Evolutionary conservation across 2,329 filamentous ascomycete genomes (phyloP).

Genomic region (Colletotrichum tropicicola): DNA sequence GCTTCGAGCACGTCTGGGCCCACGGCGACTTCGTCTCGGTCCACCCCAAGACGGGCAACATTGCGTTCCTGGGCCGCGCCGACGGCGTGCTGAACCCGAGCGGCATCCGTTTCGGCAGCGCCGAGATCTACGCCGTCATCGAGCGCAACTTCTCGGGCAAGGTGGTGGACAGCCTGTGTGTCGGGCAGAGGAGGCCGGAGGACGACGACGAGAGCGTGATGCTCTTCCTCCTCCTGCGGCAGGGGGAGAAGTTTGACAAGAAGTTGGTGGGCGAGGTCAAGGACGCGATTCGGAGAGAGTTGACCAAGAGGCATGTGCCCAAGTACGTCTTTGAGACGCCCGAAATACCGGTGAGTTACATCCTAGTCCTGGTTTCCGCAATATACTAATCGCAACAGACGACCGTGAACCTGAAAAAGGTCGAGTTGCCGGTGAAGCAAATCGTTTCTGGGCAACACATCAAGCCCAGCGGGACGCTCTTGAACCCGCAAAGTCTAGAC

Average conservation of each 20-base stretch:
- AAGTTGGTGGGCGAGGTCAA: conserved; percentile 68
- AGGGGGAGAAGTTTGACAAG: conserved; percentile 63
- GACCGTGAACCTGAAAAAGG: conserved; percentile 86
- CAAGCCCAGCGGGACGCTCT: conserved; percentile 78
- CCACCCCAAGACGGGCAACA: conserved; percentile 71
- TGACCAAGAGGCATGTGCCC: conserved; percentile 80
- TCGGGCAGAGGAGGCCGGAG: conserved; percentile 75
- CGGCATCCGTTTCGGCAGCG: conserved; percentile 81
- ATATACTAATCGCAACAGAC: conserved; percentile 57
- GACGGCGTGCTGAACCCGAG: conserved; percentile 85
- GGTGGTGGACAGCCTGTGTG: conserved; percentile 79
- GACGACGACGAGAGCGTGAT: conserved; percentile 64
- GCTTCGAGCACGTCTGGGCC: conserved; percentile 77
- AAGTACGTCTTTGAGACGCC: conserved; percentile 82
- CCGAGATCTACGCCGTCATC: conserved; percentile 81
- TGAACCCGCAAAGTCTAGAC: conserved; percentile 79
- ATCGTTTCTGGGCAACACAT: conserved; percentile 81
- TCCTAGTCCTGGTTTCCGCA: neutral
- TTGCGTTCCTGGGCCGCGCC: conserved; percentile 74
- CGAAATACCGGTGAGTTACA: conserved; percentile 76
- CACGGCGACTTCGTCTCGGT: conserved; percentile 83
- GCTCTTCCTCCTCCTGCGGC: conserved; percentile 64
- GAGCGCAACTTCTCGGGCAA: conserved; percentile 70
- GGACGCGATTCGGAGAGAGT: conserved; percentile 69
- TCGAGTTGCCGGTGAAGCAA: conserved; percentile 84